Conservation (phyloP, 192 early-diverging fungal species). For the Polychytrium aggregatum region DNA sequence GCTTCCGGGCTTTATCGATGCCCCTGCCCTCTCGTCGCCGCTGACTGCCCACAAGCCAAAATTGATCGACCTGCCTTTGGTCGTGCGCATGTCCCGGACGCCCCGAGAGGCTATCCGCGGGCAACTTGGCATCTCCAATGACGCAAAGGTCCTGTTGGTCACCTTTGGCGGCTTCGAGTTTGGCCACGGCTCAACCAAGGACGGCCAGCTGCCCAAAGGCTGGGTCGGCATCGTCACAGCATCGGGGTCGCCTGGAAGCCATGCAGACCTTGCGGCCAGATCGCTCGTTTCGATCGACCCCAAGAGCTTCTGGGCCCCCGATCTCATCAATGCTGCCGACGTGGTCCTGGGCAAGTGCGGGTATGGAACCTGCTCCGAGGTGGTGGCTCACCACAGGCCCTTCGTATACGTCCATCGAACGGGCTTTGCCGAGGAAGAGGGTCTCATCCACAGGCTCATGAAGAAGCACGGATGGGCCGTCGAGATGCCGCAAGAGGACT, state of each 20-base stretch:
- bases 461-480: slow-evolving; percentile 21
- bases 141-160: slow-evolving; percentile 25
- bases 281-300: neutral
- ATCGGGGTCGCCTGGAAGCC: slow-evolving; percentile 2
- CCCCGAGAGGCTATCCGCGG: slow-evolving; percentile 12
- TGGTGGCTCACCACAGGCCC: slow-evolving; percentile 29
- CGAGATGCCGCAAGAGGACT: slow-evolving; percentile 29
- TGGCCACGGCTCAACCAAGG: neutral
- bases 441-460: slow-evolving; percentile 32
- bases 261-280: no score
- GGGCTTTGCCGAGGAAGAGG: slow-evolving; percentile 37
- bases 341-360: slow-evolving; percentile 41
- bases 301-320: slow-evolving; percentile 23
- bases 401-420: slow-evolving; percentile 38
- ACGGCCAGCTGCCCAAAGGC: slow-evolving; percentile 21
- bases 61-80: slow-evolving; percentile 17
- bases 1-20: slow-evolving; percentile 28
- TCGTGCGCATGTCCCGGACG: slow-evolving; percentile 20
- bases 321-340: slow-evolving; percentile 33
- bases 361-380: slow-evolving; percentile 43
- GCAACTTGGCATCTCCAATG: slow-evolving; percentile 18
- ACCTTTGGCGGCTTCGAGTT: slow-evolving; percentile 35
- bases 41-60: neutral
- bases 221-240: slow-evolving; percentile 29
- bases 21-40: slow-evolving; percentile 12